phyloP scores from a whole-genome alignment of 2,329 filamentous ascomycete species.

The Myriosclerotinia scirpicola region DNA sequence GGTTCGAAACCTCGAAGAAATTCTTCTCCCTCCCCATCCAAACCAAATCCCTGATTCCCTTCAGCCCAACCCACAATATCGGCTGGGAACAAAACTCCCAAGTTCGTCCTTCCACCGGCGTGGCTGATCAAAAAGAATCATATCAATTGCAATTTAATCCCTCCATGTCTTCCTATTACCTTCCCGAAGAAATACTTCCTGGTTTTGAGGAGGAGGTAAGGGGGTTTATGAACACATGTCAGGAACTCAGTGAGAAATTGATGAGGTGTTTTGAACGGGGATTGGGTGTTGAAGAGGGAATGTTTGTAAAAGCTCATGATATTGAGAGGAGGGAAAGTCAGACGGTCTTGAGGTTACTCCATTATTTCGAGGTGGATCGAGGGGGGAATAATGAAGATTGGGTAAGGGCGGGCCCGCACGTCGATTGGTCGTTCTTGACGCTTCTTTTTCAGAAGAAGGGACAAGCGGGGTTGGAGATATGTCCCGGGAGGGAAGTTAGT shows the following conservation, averaged over 20 bases:
- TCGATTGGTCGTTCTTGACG: slow-evolving; percentile 63
- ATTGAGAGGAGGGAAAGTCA: slow-evolving; percentile 50
- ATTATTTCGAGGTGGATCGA: slow-evolving; percentile 53
- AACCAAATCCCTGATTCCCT: slow-evolving; percentile 52
- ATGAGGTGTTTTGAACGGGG: slow-evolving; percentile 57
- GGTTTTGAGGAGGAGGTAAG: slow-evolving; percentile 50
- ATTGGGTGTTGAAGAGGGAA: slow-evolving; percentile 53
- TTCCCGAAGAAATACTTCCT: slow-evolving; percentile 43
- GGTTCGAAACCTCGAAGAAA: slow-evolving; percentile 42
- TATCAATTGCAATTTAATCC: slow-evolving; percentile 56
- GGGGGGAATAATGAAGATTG: slow-evolving; percentile 44
- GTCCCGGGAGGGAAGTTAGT: slow-evolving; percentile 60
- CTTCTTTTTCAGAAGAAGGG: slow-evolving; percentile 62
- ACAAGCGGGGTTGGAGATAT: slow-evolving; percentile 63
- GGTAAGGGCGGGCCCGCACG: slow-evolving; percentile 61
- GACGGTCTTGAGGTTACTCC: slow-evolving; percentile 55
- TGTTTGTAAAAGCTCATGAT: slow-evolving; percentile 55
- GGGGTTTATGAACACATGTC: slow-evolving; percentile 39
- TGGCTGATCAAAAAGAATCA: slow-evolving; percentile 56
- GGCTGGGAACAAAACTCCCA: slow-evolving; percentile 60
- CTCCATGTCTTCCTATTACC: slow-evolving; percentile 39
- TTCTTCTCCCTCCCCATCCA: slow-evolving; percentile 55
- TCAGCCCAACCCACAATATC: slow-evolving; percentile 44
- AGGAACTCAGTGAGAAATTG: slow-evolving; percentile 52
- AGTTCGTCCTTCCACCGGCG: slow-evolving; percentile 55